Evolutionary conservation across 2,329 filamentous ascomycete genomes (phyloP).

Genomic region (Ophiostoma pallidulum): DNA sequence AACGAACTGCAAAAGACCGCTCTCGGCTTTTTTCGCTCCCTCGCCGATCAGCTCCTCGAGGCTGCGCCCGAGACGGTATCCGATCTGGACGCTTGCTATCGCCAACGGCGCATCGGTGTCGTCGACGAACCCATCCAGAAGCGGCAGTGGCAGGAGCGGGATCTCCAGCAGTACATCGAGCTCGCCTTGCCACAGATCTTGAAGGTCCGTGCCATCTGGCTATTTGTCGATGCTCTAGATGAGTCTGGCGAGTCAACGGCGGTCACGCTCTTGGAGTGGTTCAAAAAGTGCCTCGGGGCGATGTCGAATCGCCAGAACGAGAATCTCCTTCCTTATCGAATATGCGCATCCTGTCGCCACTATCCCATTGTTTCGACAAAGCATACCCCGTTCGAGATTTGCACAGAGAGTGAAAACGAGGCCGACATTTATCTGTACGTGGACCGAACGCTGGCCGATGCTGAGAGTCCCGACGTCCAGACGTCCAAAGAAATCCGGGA

Average conservation of each 20-base stretch:
- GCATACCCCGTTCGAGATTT: not conserved
- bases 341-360: not conserved
- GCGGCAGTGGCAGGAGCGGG: not conserved
- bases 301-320: not conserved
- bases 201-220: not conserved
- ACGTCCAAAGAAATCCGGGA: not conserved
- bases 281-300: not conserved
- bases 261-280: not conserved
- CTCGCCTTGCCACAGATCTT: not conserved
- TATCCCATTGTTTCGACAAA: not conserved
- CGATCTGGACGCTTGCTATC: slow-evolving; percentile 9
- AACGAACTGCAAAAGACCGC: slow-evolving; percentile 23
- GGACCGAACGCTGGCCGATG: not conserved
- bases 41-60: slow-evolving; percentile 26
- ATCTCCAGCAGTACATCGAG: not conserved
- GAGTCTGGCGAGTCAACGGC: not conserved
- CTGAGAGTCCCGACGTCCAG: not conserved
- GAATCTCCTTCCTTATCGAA: not conserved
- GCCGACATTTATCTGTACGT: not conserved
- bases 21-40: slow-evolving; percentile 26
- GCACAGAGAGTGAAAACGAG: not conserved
- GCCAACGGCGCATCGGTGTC: too few relatives aligned
- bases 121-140: too few relatives aligned
- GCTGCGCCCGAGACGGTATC: slow-evolving; percentile 17
- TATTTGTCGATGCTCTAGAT: not conserved